Evolutionary conservation across 2,329 filamentous ascomycete species (phyloP), one percentile per base, ranked within the genome.

Genomic region (Arthrinium phaeospermum): DNA sequence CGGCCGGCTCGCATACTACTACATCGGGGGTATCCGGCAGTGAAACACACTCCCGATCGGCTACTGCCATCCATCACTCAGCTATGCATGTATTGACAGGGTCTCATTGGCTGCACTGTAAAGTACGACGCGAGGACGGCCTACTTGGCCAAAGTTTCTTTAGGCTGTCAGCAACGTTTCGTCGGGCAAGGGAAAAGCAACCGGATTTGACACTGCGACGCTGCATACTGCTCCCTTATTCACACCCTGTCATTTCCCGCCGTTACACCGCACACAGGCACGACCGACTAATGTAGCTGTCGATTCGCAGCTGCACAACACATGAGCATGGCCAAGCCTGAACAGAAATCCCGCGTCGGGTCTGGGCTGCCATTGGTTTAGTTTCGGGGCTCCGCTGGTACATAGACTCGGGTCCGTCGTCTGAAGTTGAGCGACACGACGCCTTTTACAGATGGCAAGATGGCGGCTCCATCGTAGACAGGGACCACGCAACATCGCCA

Each of bases 401-500:
- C 27, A 30, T 30, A 64, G 30, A 41, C 57, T 69, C 44, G 67
- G 47, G 67, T 69, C 67, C 67, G 67, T 69, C 67, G 67, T 69
- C 67, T 49, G 67, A 69, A 69, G 67, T 49, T 69, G 67, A 69
- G 57, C 41, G 57, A 64, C 57, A 64, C 57, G 22, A 64, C 57
- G 57, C 57, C 34, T n/a, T 64, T 22, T 64, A n/a, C 14, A 41
- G 30, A 41, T 64, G 57, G 19, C 5, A 41, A 64, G 57, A 64
- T 37, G 34, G 57, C 57, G 57, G 34, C 34, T 41, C 57, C 57
- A 64, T 64, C 13, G 19, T 64, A 34, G 57, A 64, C 57, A 24
- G 57, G 34, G 57, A 22, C 57, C 57, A 64, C 24, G 57, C 57
- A 64, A 41, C 57, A 22, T 64, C 57, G 30, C 34, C 57, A 41